Conservation (phyloP, 163 green algal species). For the Scenedesmus sp. region DNA sequence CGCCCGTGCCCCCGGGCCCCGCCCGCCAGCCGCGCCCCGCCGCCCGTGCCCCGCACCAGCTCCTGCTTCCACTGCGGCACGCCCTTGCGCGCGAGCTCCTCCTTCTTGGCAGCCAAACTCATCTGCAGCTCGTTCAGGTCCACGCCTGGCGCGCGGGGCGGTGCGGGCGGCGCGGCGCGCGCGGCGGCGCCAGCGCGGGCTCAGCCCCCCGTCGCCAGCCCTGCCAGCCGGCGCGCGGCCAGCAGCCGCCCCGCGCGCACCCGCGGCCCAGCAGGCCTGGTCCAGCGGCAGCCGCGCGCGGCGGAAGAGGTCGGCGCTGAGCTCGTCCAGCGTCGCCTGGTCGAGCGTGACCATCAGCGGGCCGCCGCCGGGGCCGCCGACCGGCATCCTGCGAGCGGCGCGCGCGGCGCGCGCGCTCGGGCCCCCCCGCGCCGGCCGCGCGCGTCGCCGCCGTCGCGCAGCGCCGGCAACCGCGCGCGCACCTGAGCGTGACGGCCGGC, state of each 20-base stretch:
- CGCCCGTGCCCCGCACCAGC: conserved; percentile 58
- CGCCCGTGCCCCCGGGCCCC: too few species aligned
- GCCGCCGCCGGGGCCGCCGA: conserved; percentile 58
- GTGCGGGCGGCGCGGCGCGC: too few species aligned
- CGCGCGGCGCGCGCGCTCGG: neutral
- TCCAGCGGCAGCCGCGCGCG: conserved; percentile 76
- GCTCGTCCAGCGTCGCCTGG: conserved; percentile 60
- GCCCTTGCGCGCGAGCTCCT: conserved; percentile 50
- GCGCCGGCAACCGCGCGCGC: neutral
- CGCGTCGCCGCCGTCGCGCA: too few species aligned
- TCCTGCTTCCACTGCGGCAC: conserved; percentile 60
- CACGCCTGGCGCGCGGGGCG: too few species aligned
- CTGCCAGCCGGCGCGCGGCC: too few species aligned
- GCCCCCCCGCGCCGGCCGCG: neutral
- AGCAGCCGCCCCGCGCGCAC: too few species aligned
- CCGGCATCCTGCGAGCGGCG: conserved; percentile 49
- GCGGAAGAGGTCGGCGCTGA: conserved; percentile 71
- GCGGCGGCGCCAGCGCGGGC: too few species aligned
- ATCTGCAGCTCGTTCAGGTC: conserved; percentile 73
- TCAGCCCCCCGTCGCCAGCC: too few species aligned
- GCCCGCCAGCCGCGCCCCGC: too few species aligned
- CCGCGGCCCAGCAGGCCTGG: conserved; percentile 71
- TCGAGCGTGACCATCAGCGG: conserved; percentile 71
- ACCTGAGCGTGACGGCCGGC: conserved; percentile 66
- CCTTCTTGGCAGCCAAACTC: conserved; percentile 49